Evolutionary conservation across 2,329 filamentous ascomycete species (phyloP).

Genomic region (Ceratocystis lukuohia): DNA sequence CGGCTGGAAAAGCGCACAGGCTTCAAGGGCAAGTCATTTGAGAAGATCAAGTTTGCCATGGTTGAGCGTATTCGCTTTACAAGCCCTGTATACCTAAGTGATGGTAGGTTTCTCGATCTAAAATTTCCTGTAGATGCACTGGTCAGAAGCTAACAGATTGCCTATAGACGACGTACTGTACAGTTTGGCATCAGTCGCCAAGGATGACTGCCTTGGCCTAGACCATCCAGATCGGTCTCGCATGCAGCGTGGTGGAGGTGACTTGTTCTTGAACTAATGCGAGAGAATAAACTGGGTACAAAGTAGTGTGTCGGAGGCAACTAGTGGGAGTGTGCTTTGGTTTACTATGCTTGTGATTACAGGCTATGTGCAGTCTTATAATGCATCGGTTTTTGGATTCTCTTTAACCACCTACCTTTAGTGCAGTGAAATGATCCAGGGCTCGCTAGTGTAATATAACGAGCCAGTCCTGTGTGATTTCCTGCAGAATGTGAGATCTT

Average conservation of each 20-base stretch:
- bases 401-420: background rate
- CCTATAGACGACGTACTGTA: conserved; percentile 44
- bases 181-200: conserved; percentile 33
- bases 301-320: background rate
- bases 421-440: background rate
- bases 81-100: conserved; percentile 69
- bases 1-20: conserved; percentile 85
- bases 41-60: conserved; percentile 94
- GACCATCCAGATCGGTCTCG: conserved; percentile 53
- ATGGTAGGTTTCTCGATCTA: conserved; percentile 49
- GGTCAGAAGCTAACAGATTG: background rate
- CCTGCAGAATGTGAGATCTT: too few species aligned
- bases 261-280: conserved; percentile 40
- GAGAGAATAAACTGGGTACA: background rate
- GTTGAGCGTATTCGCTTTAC: conserved; percentile 59
- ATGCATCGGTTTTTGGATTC: background rate
- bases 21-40: conserved; percentile 93
- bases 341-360: background rate
- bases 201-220: conserved; percentile 51
- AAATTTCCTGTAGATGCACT: background rate
- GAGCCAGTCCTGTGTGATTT: background rate
- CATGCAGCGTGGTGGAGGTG: conserved; percentile 44
- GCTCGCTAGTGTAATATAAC: background rate
- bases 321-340: background rate
- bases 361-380: background rate